phyloP scores from a whole-genome alignment of 257 asterid genomes.

The Craterostigma plantagineum region DNA sequence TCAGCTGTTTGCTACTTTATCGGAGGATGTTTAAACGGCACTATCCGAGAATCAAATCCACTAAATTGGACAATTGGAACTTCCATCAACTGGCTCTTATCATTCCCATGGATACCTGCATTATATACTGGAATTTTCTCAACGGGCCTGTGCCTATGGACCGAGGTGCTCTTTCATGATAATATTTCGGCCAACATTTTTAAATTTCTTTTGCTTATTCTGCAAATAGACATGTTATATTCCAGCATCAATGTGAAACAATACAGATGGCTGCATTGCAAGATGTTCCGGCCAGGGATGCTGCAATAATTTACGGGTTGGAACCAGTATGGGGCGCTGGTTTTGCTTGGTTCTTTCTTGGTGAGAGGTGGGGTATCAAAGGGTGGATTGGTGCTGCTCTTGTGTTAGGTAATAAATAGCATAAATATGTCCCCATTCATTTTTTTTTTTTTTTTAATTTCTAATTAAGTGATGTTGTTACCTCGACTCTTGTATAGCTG shows the following conservation, averaged over 20 bases:
- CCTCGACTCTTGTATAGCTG: conserved; percentile 25
- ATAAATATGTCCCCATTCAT: not conserved
- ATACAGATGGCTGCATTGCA: conserved; percentile 49
- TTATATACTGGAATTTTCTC: conserved; percentile 67
- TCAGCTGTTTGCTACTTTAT: conserved; percentile 40
- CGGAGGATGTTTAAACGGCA: conserved; percentile 25
- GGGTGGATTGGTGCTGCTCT: conserved; percentile 82
- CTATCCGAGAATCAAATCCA: conserved; percentile 21
- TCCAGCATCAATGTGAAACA: not conserved
- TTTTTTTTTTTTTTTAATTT: no score
- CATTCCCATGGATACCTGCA: conserved; percentile 80
- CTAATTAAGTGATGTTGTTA: no score
- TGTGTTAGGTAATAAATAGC: conserved; percentile 33
- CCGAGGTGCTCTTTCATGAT: conserved; percentile 29
- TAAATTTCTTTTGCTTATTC: no score
- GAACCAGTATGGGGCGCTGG: conserved; percentile 87
- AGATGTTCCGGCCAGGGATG: conserved; percentile 62
- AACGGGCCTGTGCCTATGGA: conserved; percentile 60
- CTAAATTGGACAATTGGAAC: conserved; percentile 33
- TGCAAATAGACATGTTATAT: not conserved
- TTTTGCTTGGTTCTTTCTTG: conserved; percentile 76
- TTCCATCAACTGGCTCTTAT: conserved; percentile 16
- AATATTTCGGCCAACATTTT: no score
- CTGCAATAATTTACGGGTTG: conserved; percentile 64
- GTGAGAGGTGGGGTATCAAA: conserved; percentile 67